A percentile compares a stretch with the other conserved stretches of the same genome.
Conservation (phyloP, 345 rosid genomes). For the Erucastrum elatum region DNA sequence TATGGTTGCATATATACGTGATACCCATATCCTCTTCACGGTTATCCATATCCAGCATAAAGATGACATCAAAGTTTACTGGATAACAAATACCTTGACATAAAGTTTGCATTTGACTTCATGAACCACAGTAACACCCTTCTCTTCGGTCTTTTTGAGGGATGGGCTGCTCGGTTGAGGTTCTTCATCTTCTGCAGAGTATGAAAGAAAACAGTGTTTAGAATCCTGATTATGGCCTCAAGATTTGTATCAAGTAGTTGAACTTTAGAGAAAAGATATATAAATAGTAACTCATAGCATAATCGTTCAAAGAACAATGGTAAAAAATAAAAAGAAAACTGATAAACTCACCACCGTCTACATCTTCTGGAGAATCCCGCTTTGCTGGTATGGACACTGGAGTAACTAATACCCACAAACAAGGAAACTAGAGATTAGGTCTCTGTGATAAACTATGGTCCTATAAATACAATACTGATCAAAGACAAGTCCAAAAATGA, state of each 20-base stretch:
- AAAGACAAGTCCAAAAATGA: neutral
- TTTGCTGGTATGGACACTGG: conserved; percentile 34
- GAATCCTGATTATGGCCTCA: conserved; percentile 6
- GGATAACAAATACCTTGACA: conserved; percentile 63
- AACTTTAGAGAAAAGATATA: conserved; percentile 5
- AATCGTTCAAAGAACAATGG: neutral
- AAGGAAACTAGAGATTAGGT: conserved; percentile 10
- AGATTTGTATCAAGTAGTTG: neutral
- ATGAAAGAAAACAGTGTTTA: conserved; percentile 15
- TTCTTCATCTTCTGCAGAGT: conserved; percentile 58
- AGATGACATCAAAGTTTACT: neutral
- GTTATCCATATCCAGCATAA: neutral
- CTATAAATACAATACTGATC: neutral
- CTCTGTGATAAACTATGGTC: conserved; percentile 3
- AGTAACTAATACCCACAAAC: conserved; percentile 20
- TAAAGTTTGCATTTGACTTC: conserved; percentile 97
- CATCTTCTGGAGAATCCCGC: conserved; percentile 34
- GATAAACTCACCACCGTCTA: conserved; percentile 32
- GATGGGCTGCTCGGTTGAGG: conserved; percentile 94
- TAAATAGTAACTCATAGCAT: neutral
- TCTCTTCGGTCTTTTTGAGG: conserved; percentile 82
- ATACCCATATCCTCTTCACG: neutral
- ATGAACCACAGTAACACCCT: conserved; percentile 76
- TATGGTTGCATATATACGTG: neutral
- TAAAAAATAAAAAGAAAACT: neutral